These are phyloP conservation scores for Saprolegnia parasitica DNA, from an alignment of 352 stramenopile genomes.

Conservation along the genomic window DNA sequence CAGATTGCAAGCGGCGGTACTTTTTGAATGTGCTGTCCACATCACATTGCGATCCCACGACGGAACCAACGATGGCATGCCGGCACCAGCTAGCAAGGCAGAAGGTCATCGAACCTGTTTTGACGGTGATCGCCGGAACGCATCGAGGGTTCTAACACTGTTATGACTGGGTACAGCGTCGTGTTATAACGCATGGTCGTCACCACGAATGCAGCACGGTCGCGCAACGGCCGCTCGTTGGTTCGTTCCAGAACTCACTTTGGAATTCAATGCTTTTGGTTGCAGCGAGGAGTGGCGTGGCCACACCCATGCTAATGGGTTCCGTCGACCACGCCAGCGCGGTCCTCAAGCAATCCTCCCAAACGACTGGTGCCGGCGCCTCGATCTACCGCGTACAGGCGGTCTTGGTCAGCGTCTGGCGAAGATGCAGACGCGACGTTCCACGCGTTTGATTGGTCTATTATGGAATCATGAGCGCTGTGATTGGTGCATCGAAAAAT, in stretches of 20 bases:
- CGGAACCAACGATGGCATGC: too few species aligned
- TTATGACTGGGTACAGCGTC: neutral
- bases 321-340: neutral
- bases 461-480: neutral
- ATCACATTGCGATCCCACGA: too few species aligned
- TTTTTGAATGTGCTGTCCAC: too few species aligned
- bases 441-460: neutral
- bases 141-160: too few species aligned
- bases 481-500: neutral
- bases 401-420: neutral
- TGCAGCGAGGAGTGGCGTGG: neutral
- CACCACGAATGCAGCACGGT: neutral
- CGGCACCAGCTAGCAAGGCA: too few species aligned
- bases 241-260: neutral
- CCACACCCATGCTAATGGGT: neutral
- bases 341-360: neutral
- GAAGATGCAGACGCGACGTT: neutral
- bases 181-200: too few species aligned
- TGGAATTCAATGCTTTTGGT: neutral
- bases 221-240: neutral
- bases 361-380: neutral
- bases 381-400: neutral
- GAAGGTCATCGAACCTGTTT: too few species aligned
- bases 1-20: too few species aligned
- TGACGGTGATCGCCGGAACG: too few species aligned